A percentile compares a stretch with the other conserved stretches of the same genome.
Conservation (phyloP, 208 protist genomes). For the Acanthamoeba castellanii region DNA sequence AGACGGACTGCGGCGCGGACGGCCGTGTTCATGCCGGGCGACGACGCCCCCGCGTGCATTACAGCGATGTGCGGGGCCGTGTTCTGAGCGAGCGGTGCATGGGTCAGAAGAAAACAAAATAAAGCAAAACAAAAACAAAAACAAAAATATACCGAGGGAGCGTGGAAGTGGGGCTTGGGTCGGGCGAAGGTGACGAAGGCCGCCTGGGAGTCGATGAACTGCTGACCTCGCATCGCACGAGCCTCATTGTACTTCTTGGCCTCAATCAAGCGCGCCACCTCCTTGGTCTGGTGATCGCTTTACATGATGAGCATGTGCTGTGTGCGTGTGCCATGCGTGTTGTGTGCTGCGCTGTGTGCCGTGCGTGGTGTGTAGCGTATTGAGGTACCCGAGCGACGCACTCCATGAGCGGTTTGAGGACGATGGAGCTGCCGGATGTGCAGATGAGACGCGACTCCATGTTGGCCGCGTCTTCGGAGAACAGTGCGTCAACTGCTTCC, state of each 20-base stretch:
- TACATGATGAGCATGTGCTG: no score
- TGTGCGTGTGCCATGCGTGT: background rate
- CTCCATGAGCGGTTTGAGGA: conserved; percentile 77
- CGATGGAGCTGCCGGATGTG: conserved; percentile 71
- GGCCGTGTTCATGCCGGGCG: conserved; percentile 87
- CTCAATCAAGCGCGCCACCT: conserved; percentile 54
- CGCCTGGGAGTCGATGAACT: conserved; percentile 67
- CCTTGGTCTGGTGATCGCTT: conserved; percentile 46
- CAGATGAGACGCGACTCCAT: conserved; percentile 75
- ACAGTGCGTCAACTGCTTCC: conserved; percentile 72
- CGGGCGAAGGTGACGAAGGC: conserved; percentile 73
- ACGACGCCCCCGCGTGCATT: conserved; percentile 84
- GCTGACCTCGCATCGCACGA: conserved; percentile 39
- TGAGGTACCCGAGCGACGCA: conserved; percentile 64
- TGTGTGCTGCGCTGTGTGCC: background rate
- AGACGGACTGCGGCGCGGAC: conserved; percentile 75
- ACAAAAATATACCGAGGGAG: background rate
- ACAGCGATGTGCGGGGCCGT: conserved; percentile 75
- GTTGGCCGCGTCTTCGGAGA: background rate
- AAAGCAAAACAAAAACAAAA: background rate
- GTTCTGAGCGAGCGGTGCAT: background rate
- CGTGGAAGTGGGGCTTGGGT: conserved; percentile 13
- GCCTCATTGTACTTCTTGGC: conserved; percentile 75
- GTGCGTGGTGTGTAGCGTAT: no score
- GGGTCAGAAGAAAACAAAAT: background rate